Percentiles rank a stretch among this genome's conserved stretches.
Evolutionary conservation across 2,329 filamentous ascomycete genomes (phyloP).

Genomic region (Leptographium lundbergii): DNA sequence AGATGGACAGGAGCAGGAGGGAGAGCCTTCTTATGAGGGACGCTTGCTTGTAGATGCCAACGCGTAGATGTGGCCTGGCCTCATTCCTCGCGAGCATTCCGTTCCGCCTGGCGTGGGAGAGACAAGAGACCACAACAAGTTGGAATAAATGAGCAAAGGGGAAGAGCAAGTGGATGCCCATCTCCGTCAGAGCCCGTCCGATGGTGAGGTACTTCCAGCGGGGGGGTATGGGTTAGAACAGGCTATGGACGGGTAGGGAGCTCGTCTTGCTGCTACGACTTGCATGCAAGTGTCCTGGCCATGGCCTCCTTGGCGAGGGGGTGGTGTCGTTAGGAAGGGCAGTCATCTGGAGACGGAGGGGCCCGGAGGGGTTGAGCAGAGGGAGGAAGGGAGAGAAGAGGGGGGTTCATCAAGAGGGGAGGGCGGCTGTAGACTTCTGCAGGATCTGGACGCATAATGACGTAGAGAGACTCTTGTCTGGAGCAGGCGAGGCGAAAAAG

Average conservation of each 20-base stretch:
- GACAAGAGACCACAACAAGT: neutral
- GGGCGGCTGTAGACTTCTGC: neutral
- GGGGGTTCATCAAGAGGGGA: neutral
- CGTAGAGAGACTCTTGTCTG: neutral
- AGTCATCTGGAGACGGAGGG: neutral
- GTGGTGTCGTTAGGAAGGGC: neutral
- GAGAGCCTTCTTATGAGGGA: conserved; percentile 1
- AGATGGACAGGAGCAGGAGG: neutral
- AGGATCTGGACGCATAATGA: neutral
- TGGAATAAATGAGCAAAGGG: neutral
- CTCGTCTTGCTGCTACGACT: neutral
- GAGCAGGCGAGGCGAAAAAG: neutral
- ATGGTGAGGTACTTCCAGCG: no score
- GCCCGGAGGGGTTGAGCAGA: neutral
- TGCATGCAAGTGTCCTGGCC: neutral
- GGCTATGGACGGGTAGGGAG: neutral
- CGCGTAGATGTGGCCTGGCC: neutral
- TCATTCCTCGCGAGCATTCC: conserved; percentile 1
- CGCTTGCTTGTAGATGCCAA: neutral
- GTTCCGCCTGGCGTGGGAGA: neutral
- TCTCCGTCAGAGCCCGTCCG: neutral
- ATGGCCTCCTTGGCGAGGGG: neutral
- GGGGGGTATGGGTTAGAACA: neutral
- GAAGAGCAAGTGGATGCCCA: neutral
- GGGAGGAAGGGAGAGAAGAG: neutral